These are phyloP conservation scores for Ogataea henricii DNA, from an alignment of 805 yeast species.

Conservation along the genomic window DNA sequence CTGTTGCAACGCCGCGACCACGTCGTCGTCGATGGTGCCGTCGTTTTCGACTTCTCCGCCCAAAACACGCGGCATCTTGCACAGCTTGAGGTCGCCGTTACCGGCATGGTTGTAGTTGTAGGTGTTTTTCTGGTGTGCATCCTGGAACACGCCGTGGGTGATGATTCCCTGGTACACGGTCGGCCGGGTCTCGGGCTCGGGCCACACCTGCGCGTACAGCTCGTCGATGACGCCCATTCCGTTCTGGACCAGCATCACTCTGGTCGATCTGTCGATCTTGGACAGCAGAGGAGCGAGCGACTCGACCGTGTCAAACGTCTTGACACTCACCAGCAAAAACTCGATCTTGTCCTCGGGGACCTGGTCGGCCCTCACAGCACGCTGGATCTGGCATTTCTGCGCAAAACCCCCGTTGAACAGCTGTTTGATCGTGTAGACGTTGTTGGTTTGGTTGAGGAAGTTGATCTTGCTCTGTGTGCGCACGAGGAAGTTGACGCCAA, in stretches of 20 bases:
- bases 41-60: slow-evolving; percentile 9
- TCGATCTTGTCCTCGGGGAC: slow-evolving; percentile 26
- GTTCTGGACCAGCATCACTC: slow-evolving; percentile 74
- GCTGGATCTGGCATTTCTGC: slow-evolving; percentile 17
- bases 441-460: slow-evolving; percentile 19
- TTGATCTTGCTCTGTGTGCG: slow-evolving; percentile 28
- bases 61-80: slow-evolving; percentile 50
- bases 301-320: slow-evolving; percentile 68
- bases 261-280: slow-evolving; percentile 50
- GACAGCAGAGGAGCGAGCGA: slow-evolving; percentile 62
- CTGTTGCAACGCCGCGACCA: slow-evolving; percentile 26
- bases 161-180: slow-evolving; percentile 71
- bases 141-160: slow-evolving; percentile 77
- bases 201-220: slow-evolving; percentile 57
- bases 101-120: slow-evolving; percentile 70
- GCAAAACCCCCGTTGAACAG: slow-evolving; percentile 25
- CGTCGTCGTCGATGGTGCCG: slow-evolving; percentile 23
- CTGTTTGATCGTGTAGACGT: slow-evolving; percentile 25
- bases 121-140: slow-evolving; percentile 27
- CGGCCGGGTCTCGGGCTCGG: slow-evolving; percentile 48
- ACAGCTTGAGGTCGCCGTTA: slow-evolving; percentile 59
- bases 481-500: slow-evolving; percentile 29
- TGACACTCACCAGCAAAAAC: slow-evolving; percentile 69
- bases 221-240: slow-evolving; percentile 75
- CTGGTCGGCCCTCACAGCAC: slow-evolving; percentile 18